A percentile compares a stretch with the other conserved stretches of the same genome.
Conservation (phyloP, 2,329 filamentous ascomycete genomes). For the Lachnellula occidentalis region DNA sequence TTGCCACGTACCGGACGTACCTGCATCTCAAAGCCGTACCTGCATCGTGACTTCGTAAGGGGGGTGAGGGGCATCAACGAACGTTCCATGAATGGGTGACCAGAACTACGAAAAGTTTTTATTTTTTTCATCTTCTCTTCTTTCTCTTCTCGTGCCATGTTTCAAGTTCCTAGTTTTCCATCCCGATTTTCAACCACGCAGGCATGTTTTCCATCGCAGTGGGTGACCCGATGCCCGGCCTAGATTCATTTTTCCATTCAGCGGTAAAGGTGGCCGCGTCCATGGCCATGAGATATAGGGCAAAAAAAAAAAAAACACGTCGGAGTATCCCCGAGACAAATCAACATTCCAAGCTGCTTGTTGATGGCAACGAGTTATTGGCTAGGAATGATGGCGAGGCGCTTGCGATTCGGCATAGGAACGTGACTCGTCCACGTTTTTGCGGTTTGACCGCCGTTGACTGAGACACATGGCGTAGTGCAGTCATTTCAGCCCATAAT, state of each 20-base stretch:
- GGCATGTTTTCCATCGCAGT: background rate
- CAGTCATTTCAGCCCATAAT: background rate
- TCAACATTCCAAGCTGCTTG: background rate
- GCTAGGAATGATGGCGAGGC: background rate
- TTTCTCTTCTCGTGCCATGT: too few relatives aligned
- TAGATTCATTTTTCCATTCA: background rate
- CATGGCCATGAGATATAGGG: background rate
- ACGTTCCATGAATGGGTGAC: background rate
- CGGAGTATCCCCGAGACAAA: background rate
- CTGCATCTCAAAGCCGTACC: background rate
- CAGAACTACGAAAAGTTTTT: background rate
- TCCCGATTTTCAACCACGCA: background rate
- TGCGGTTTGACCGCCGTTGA: background rate
- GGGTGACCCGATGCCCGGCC: background rate
- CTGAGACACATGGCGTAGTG: background rate
- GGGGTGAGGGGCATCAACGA: background rate
- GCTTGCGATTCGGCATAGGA: background rate
- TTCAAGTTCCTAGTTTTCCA: background rate
- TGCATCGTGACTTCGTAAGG: background rate
- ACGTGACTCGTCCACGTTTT: background rate
- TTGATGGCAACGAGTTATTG: background rate
- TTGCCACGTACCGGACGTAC: background rate
- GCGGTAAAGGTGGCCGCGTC: background rate
- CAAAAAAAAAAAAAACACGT: background rate
- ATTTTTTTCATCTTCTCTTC: background rate